Percentiles rank a stretch among this genome's conserved stretches.
Evolutionary conservation across 2,329 filamentous ascomycete genomes (phyloP).

Genomic region (Diaporthe sp.): DNA sequence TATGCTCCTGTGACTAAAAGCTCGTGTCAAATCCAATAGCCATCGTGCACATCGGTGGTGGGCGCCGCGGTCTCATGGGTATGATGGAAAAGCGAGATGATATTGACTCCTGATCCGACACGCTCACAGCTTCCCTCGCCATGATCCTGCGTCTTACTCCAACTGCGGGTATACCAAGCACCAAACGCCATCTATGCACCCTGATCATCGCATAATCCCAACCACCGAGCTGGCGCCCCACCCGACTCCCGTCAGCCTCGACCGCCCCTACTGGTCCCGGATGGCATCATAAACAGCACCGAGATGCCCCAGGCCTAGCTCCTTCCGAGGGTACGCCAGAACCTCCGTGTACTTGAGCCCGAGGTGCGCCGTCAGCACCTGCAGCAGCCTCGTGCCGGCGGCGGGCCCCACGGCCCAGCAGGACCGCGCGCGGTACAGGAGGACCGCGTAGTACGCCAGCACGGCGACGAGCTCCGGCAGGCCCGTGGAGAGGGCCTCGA

Average conservation of each 20-base stretch:
- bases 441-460: conserved; percentile 32
- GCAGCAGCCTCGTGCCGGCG: conserved; percentile 16
- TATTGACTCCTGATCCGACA: not conserved
- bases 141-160: not conserved
- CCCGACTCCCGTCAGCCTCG: not conserved
- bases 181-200: conserved; percentile 3
- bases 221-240: too few relatives aligned
- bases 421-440: conserved; percentile 11
- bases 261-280: not conserved
- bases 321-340: conserved; percentile 8
- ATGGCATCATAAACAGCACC: conserved; percentile 9
- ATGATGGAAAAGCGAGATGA: not conserved
- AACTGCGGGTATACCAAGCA: conserved; percentile 4
- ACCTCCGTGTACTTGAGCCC: conserved; percentile 16
- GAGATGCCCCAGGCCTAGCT: conserved; percentile 9
- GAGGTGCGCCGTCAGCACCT: conserved; percentile 13
- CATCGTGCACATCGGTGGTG: not conserved
- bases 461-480: conserved; percentile 18
- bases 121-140: not conserved
- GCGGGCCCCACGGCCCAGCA: conserved; percentile 18
- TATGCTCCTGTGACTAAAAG: not conserved
- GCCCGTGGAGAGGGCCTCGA: conserved; percentile 23
- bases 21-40: not conserved
- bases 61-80: not conserved
- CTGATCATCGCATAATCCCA: not conserved